Evolutionary conservation across 305 asterid species (phyloP).

Genomic region (Fraxinus greggii): DNA sequence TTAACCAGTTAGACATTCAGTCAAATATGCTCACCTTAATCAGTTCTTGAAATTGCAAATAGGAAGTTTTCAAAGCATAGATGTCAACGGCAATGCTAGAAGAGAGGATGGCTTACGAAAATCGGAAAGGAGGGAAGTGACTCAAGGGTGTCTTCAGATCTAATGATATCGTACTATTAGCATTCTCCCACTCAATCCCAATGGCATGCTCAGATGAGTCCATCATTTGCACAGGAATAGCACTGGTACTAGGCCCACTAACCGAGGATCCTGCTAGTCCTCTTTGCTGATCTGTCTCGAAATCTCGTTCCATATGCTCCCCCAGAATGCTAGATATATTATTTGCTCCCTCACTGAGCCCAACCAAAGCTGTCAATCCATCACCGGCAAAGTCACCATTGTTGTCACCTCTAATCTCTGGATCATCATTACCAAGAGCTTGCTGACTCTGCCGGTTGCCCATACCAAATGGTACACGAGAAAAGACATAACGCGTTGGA

Average conservation of each 20-base stretch:
- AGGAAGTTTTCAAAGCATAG: background rate
- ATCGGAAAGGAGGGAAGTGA: constrained; percentile 95
- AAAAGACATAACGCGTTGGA: constrained; percentile 93
- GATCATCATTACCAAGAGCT: constrained; percentile 67
- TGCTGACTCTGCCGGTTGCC: constrained; percentile 81
- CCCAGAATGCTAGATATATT: constrained; percentile 49
- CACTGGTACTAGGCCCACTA: constrained; percentile 53
- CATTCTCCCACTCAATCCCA: constrained; percentile 76
- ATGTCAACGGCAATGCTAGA: constrained; percentile 17
- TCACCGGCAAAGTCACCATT: constrained; percentile 77
- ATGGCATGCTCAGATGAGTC: constrained; percentile 59
- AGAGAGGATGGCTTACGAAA: constrained; percentile 65
- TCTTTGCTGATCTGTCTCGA: constrained; percentile 48
- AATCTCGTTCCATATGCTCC: constrained; percentile 58
- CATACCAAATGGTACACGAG: constrained; percentile 92
- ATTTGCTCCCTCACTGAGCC: constrained; percentile 84
- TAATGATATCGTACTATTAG: constrained; percentile 68
- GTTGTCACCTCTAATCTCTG: constrained; percentile 67
- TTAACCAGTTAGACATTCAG: constrained; percentile 1
- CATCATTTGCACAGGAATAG: constrained; percentile 59
- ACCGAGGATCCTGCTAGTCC: constrained; percentile 45
- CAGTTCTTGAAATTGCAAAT: background rate
- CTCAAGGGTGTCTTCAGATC: constrained; percentile 90
- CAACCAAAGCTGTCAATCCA: constrained; percentile 94
- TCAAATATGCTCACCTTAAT: constrained; percentile 12